Percentiles rank a stretch among this genome's conserved stretches.
These are phyloP conservation scores for Pythium coloratum DNA, from an alignment of 352 stramenopile species.

Conservation along the genomic window DNA sequence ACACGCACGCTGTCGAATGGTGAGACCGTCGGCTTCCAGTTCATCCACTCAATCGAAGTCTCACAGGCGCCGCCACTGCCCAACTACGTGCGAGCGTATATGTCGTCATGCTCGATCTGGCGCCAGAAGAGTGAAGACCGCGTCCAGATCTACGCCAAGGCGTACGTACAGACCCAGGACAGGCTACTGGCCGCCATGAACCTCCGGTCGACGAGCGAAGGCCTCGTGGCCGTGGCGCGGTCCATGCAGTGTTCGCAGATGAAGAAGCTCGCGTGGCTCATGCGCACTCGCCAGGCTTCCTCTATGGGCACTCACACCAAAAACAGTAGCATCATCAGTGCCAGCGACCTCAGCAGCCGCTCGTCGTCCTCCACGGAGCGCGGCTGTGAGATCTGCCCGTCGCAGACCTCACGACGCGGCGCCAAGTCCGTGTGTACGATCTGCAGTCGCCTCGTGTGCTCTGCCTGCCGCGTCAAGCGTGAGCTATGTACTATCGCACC, in stretches of 20 bases:
- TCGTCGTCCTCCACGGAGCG: background rate
- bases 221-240: constrained; percentile 33
- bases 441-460: constrained; percentile 53
- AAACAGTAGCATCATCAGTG: background rate
- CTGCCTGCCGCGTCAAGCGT: constrained; percentile 54
- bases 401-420: constrained; percentile 2
- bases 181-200: constrained; percentile 42
- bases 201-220: constrained; percentile 32
- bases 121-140: constrained; percentile 35
- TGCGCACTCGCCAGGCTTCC: constrained; percentile 18
- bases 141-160: constrained; percentile 40
- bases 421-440: constrained; percentile 35
- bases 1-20: constrained; percentile 42
- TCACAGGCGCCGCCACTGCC: constrained; percentile 37
- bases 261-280: constrained; percentile 58
- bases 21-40: constrained; percentile 57
- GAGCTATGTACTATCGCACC: constrained; percentile 25
- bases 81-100: constrained; percentile 41
- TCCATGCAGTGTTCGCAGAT: constrained; percentile 57
- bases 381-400: constrained; percentile 24
- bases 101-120: constrained; percentile 60
- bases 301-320: background rate
- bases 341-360: constrained; percentile 14
- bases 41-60: constrained; percentile 68
- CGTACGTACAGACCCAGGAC: constrained; percentile 35